Conservation (phyloP, 139 green algal genomes). For the Chlorella vulgaris region DNA sequence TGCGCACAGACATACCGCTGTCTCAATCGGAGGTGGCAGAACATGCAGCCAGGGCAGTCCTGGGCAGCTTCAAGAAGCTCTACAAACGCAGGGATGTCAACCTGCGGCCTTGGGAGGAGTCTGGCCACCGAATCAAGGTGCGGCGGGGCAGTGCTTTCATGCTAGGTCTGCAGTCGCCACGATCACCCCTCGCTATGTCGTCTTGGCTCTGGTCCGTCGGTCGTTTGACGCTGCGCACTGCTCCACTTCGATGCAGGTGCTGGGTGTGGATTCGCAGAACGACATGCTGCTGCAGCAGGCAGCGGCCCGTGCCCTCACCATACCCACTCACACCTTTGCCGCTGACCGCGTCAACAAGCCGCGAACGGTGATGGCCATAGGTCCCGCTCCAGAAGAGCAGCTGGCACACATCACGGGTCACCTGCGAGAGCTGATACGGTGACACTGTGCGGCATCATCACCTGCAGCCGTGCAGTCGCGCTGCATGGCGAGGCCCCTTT, state of each 20-base stretch:
- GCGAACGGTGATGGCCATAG: slow-evolving; percentile 21
- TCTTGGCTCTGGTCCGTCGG: no score
- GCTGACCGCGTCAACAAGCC: slow-evolving; percentile 10
- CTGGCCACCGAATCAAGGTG: slow-evolving; percentile 22
- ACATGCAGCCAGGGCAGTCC: not conserved
- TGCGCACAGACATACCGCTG: slow-evolving; percentile 4
- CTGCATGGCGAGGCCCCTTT: no score
- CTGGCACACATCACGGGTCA: not conserved
- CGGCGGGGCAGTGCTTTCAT: not conserved
- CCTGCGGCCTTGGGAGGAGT: slow-evolving; percentile 25
- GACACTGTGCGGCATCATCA: not conserved
- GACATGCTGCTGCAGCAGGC: slow-evolving; percentile 22
- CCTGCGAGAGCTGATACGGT: not conserved
- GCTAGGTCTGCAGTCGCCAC: no score
- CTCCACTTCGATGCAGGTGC: no score
- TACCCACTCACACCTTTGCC: slow-evolving; percentile 20
- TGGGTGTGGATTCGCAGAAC: not conserved
- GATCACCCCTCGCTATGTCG: no score
- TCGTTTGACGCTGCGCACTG: no score
- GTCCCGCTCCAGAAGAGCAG: not conserved
- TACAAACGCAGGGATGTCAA: slow-evolving; percentile 11
- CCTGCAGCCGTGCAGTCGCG: no score
- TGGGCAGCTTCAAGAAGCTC: slow-evolving; percentile 27
- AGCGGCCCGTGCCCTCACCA: slow-evolving; percentile 4
- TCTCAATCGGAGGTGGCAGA: not conserved